phyloP scores from a whole-genome alignment of 2,329 filamentous ascomycete genomes.

The Ophiostoma sp. region DNA sequence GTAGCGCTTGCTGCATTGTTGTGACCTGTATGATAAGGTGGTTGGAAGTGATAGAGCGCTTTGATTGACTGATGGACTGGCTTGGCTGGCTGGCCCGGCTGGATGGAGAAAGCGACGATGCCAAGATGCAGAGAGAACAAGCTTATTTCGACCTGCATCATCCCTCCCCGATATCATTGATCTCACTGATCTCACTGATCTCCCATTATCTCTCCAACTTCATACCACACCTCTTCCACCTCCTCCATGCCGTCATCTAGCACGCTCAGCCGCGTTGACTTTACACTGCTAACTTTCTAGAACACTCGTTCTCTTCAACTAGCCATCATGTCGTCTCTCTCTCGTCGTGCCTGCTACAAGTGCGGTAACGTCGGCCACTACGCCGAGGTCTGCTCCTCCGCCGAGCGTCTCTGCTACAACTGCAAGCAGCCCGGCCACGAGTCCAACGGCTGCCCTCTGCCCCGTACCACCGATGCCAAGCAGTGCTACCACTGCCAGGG shows the following conservation, averaged over 20 bases:
- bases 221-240: background rate
- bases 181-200: background rate
- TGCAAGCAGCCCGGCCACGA: slow-evolving; percentile 95
- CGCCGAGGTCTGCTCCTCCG: slow-evolving; percentile 90
- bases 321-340: slow-evolving; percentile 67
- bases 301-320: slow-evolving; percentile 27
- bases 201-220: background rate
- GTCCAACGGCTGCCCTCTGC: slow-evolving; percentile 94
- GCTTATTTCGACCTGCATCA: background rate
- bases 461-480: slow-evolving; percentile 96
- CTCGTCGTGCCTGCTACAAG: slow-evolving; percentile 78
- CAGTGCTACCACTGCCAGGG: slow-evolving; percentile 99
- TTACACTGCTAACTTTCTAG: background rate
- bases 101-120: background rate
- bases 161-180: background rate
- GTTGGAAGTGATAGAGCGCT: background rate
- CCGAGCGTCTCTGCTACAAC: slow-evolving; percentile 99
- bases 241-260: background rate
- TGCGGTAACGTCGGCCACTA: slow-evolving; percentile 78
- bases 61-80: background rate
- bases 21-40: background rate
- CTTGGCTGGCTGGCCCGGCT: no score
- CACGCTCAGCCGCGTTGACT: background rate
- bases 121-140: background rate
- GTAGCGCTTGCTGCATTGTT: background rate